Percentiles rank a stretch among this genome's conserved stretches.
Conservation (phyloP, 2,329 filamentous ascomycete genomes). For the Epichloe baconii region DNA sequence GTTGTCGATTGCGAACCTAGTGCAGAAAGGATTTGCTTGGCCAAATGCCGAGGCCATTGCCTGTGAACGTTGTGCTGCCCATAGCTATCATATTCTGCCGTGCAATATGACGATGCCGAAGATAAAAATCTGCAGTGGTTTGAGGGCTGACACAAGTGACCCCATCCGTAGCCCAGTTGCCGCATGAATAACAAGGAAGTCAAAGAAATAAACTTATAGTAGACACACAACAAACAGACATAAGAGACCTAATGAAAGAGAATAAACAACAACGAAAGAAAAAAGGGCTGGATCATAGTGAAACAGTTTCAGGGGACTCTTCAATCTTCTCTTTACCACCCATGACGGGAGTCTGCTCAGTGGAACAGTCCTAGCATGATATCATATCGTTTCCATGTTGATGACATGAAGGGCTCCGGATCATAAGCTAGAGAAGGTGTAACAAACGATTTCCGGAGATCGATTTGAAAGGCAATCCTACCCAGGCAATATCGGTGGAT, state of each 20-base stretch:
- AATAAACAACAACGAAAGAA: background rate
- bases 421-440: background rate
- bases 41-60: slow-evolving; percentile 20
- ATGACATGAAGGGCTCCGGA: background rate
- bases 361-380: background rate
- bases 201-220: slow-evolving; percentile 15
- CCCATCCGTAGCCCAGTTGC: slow-evolving; percentile 22
- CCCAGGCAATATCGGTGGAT: background rate
- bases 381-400: background rate
- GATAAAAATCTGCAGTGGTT: slow-evolving; percentile 26
- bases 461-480: background rate
- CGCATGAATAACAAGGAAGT: slow-evolving; percentile 19
- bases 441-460: background rate
- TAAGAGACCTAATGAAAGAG: background rate
- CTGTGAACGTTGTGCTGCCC: slow-evolving; percentile 22
- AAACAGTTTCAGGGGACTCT: background rate
- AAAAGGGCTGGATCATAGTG: background rate
- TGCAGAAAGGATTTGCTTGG: slow-evolving; percentile 20
- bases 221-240: slow-evolving; percentile 9
- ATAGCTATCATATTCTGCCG: slow-evolving; percentile 25
- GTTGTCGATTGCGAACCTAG: slow-evolving; percentile 20
- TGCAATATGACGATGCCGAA: slow-evolving; percentile 25
- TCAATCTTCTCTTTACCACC: background rate
- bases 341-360: background rate
- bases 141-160: slow-evolving; percentile 26